Evolutionary conservation across 2,329 filamentous ascomycete genomes (phyloP).

Genomic region (Leptodontidium sp.): DNA sequence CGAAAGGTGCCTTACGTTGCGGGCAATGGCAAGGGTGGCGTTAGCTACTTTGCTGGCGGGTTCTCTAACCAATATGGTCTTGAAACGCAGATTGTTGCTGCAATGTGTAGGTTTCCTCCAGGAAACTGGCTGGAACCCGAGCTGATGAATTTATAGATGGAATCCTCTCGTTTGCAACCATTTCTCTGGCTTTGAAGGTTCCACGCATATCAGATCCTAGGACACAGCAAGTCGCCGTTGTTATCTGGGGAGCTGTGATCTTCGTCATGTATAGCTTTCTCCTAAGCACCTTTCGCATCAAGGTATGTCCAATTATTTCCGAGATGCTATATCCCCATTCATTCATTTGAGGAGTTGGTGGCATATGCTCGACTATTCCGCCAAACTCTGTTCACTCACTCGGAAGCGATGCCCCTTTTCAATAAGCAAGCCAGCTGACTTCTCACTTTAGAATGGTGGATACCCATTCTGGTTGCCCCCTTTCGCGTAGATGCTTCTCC

Average conservation of each 20-base stretch:
- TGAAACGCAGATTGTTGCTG: conserved; percentile 94
- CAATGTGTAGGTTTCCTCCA: conserved; percentile 76
- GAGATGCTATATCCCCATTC: neutral
- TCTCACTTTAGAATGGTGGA: conserved; percentile 91
- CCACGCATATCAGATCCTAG: conserved; percentile 84
- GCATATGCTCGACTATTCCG: neutral
- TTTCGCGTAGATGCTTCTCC: conserved; percentile 58
- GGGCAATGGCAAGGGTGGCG: conserved; percentile 82
- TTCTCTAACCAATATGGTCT: conserved; percentile 95
- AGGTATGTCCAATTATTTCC: conserved; percentile 53
- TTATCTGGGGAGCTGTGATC: conserved; percentile 80
- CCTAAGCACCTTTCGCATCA: conserved; percentile 90
- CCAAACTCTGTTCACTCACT: neutral
- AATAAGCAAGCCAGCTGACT: conserved; percentile 60
- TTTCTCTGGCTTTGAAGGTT: conserved; percentile 90
- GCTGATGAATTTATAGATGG: conserved; percentile 61
- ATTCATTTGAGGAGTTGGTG: neutral
- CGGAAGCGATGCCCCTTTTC: neutral
- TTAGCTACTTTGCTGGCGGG: conserved; percentile 88
- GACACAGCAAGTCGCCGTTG: conserved; percentile 80
- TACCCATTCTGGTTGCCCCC: conserved; percentile 96
- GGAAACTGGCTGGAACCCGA: conserved; percentile 1
- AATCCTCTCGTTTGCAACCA: conserved; percentile 86
- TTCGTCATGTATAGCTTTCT: conserved; percentile 92
- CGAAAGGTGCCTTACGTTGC: conserved; percentile 92